Base-by-base conservation (phyloP, 1,284 basidiomycete species). In the Quambalaria eucalypti region DNA sequence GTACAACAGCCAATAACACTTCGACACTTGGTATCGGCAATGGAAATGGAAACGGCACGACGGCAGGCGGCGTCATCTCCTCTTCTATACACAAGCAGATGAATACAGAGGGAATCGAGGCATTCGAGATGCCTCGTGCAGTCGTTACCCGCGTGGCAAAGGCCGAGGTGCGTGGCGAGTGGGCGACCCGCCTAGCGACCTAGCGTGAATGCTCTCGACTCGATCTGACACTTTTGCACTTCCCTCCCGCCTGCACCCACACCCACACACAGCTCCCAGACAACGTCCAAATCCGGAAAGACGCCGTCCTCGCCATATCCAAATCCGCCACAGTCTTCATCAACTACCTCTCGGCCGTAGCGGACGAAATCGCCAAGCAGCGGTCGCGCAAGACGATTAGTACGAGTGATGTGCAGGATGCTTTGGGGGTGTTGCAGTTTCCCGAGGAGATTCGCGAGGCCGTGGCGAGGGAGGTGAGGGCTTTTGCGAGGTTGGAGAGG, bases 341-440 rank as follows among this genome's bases (percentile, higher is more conserved):
- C 42, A 23, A 12, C 42, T 46, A 46, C 42, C 42, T 46, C 19
- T 14, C 42, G 25, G 42, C 42, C 21, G 42, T 46, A 21, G n/a
- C 42, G 14, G 42, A 46, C 42, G 42, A 46, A 14, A 21, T 46
- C 6, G 42, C 42, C 42, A 46, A 46, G 42, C 42, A 46, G 25
- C 12, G 25, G 16, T 23, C n/a, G 21, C 42, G 42, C 42, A 46
- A 46, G 42, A 46, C 42, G 21, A 46, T 46, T 21, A 46, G n/a
- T 12, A 21, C 42, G 12, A 12, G 14, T 19, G 42, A 46, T 21
- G 42, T 46, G 5, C 21, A 19, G 3, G 42, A 46, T 12, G 42
- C 16, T 46, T 26, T 46, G 7, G 42, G 21, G 12, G 16, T 46
- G 4, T 19, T 46, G 42, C 16, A 46, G 25, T 46, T 46, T 14